Evolutionary conservation across 306 rosid species (phyloP).

Genomic region (Arachis stenosperma): DNA sequence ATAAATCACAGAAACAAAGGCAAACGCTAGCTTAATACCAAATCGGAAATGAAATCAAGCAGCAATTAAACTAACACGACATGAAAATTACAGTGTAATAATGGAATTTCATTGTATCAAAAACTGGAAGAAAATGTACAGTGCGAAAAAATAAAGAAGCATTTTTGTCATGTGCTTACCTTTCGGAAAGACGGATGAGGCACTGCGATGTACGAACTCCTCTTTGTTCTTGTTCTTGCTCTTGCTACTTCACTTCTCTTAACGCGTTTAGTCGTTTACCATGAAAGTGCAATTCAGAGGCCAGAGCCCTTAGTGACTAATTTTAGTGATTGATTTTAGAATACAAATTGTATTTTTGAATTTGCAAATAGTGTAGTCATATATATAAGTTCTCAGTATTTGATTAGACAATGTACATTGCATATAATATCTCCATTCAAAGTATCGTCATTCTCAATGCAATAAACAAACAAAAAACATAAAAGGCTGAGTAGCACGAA

Average conservation of each 20-base stretch:
- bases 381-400: too few species aligned
- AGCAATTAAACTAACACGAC: neutral
- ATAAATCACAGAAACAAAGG: neutral
- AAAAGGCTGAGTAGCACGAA: too few species aligned
- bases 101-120: neutral
- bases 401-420: too few species aligned
- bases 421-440: too few species aligned
- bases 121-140: neutral
- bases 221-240: neutral
- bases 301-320: neutral
- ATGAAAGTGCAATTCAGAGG: neutral
- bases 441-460: too few species aligned
- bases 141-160: neutral
- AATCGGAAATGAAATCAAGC: neutral
- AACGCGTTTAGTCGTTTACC: neutral
- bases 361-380: too few species aligned
- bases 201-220: neutral
- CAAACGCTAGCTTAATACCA: neutral
- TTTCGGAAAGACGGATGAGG: neutral
- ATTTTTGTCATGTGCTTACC: neutral
- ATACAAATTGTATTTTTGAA: too few species aligned
- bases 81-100: neutral
- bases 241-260: neutral
- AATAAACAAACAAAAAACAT: too few species aligned
- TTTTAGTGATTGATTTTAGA: too few species aligned